Percentiles rank a stretch among this genome's conserved stretches.
These are phyloP conservation scores for Lodderomyces theae DNA, from an alignment of 1,139 yeast species.

Conservation along the genomic window DNA sequence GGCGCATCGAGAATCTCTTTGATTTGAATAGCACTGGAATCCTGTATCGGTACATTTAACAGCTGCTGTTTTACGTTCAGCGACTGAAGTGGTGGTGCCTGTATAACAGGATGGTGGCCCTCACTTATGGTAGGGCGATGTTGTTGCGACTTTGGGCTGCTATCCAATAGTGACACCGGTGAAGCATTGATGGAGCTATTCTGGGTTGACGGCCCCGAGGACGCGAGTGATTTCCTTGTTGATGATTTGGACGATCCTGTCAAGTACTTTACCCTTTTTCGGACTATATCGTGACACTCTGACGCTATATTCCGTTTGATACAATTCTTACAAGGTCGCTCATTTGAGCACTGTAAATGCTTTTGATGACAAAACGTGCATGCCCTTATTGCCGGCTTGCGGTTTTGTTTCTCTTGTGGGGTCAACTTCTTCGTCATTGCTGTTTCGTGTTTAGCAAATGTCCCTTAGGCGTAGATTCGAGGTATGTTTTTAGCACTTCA, in stretches of 20 bases:
- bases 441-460: too few species aligned
- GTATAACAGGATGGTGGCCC: too few species aligned
- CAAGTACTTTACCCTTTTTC: slow-evolving; percentile 53
- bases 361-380: slow-evolving; percentile 70
- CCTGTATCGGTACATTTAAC: not conserved
- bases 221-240: slow-evolving; percentile 8
- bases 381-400: slow-evolving; percentile 66
- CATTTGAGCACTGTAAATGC: slow-evolving; percentile 62
- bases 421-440: slow-evolving; percentile 66
- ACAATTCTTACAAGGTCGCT: slow-evolving; percentile 70
- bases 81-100: too few species aligned
- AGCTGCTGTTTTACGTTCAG: not conserved
- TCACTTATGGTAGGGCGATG: too few species aligned
- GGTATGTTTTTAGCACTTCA: too few species aligned
- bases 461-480: too few species aligned
- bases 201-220: not conserved
- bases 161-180: not conserved
- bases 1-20: slow-evolving; percentile 9
- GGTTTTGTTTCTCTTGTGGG: slow-evolving; percentile 45
- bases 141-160: not conserved
- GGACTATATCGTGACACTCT: slow-evolving; percentile 55
- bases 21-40: slow-evolving; percentile 2
- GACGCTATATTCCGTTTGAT: slow-evolving; percentile 55
- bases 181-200: not conserved
- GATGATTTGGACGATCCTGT: slow-evolving; percentile 10